phyloP scores from a whole-genome alignment of 2,329 filamentous ascomycete species.

The Colletotrichum sp. region DNA sequence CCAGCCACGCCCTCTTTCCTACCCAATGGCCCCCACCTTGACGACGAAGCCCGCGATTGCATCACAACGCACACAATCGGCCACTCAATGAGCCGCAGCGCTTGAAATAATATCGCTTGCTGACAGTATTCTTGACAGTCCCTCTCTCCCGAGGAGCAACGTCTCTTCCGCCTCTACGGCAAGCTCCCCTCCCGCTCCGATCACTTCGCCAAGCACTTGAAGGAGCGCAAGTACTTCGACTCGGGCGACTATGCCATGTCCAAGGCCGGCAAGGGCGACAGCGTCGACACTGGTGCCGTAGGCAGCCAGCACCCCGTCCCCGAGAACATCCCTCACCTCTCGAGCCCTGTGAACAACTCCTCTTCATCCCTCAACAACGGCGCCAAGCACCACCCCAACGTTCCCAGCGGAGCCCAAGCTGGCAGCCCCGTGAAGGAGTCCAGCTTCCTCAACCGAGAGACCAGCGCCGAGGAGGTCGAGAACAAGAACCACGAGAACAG shows the following conservation, averaged over 20 bases:
- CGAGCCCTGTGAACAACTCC: slow-evolving; percentile 62
- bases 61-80: neutral
- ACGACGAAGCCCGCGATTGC: neutral
- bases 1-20: slow-evolving; percentile 19
- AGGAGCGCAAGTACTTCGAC: slow-evolving; percentile 99
- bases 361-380: slow-evolving; percentile 18
- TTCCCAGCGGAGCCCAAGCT: slow-evolving; percentile 53
- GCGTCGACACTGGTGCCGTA: slow-evolving; percentile 90
- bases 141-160: slow-evolving; percentile 92
- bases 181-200: slow-evolving; percentile 97
- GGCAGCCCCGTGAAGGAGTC: slow-evolving; percentile 90
- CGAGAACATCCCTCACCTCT: slow-evolving; percentile 92
- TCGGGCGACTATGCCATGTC: slow-evolving; percentile 95
- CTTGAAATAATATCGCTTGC: slow-evolving; percentile 6
- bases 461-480: slow-evolving; percentile 65
- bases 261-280: slow-evolving; percentile 95
- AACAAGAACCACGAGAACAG: slow-evolving; percentile 16
- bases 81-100: neutral
- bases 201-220: slow-evolving; percentile 96
- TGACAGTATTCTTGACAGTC: slow-evolving; percentile 60
- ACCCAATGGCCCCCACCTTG: slow-evolving; percentile 10
- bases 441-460: slow-evolving; percentile 84
- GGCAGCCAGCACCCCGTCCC: slow-evolving; percentile 94
- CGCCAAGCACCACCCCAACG: slow-evolving; percentile 20
- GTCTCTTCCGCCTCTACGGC: slow-evolving; percentile 95